Evolutionary conservation across 2,329 filamentous ascomycete species (phyloP), one percentile per base, ranked within the genome.

Genomic region (Alternaria rosae): DNA sequence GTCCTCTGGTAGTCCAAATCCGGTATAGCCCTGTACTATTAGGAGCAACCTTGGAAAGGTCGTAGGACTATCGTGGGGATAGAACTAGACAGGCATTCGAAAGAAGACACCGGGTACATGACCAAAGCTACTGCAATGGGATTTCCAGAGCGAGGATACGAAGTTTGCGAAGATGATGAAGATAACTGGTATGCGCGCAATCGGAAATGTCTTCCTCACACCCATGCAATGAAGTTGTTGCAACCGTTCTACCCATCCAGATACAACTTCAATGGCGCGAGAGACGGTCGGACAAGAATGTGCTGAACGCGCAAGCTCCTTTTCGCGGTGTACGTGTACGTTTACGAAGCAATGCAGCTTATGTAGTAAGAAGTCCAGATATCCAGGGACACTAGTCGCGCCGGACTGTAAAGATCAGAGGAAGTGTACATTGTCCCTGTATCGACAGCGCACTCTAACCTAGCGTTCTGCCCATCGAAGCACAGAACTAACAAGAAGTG

Each of bases 231-330:
- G 9, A n/a, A 9, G 15, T 13, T 1, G 9, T 35, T 35, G 30
- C 15, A 15, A 15, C 4, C 30, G 30, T 32, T 4, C 13, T 3
- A 8, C 6, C 30, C 2, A 35, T 35, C 30, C 3, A 1, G 0
- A 4, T 15, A 15, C 30, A 35, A 35, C 30, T 15, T 8, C 30
- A 35, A 35, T 1, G 15, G 32, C 8, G 2, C 32, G 0, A 17
- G 5, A 11, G n/a, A 3, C 10, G 35, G 35, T 11, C n/a, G 0
- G 35, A 38, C n/a, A 11, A 11, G 15, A 0, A 1, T 11, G n/a
- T 17, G 3, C 35, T 11, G 1, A 38, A 2, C 35, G 0, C 35
- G 3, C n/a, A 0, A 0, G 15, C 35, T 17, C 5, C 35, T 2
- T n/a, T 0, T 17, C 35, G 9, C 3, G 35, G 0, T 17, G 5